Evolutionary conservation across 2,329 filamentous ascomycete genomes (phyloP).

Genomic region (Elsinoe necatrix): DNA sequence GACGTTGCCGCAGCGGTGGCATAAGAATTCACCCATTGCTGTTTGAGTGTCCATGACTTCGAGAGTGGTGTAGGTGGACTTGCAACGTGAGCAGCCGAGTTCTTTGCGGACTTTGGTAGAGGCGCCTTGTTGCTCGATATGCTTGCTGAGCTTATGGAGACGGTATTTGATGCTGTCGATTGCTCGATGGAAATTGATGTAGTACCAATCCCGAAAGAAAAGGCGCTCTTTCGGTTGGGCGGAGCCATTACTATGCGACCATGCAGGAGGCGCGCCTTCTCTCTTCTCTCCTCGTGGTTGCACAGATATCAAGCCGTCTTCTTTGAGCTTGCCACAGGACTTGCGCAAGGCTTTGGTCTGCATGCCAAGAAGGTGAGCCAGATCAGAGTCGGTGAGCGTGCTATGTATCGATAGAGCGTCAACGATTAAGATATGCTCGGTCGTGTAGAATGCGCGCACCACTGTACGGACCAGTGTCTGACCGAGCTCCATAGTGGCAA

Average conservation of each 20-base stretch:
- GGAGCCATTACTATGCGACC: constrained; percentile 14
- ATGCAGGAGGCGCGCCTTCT: constrained; percentile 26
- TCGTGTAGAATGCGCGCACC: constrained; percentile 77
- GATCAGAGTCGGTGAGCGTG: constrained; percentile 74
- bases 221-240: constrained; percentile 28
- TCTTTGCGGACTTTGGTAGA: constrained; percentile 80
- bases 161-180: constrained; percentile 96
- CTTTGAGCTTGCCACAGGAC: constrained; percentile 72
- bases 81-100: constrained; percentile 74
- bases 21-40: constrained; percentile 55
- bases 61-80: constrained; percentile 78
- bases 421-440: constrained; percentile 71
- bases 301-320: constrained; percentile 78
- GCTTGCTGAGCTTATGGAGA: constrained; percentile 77
- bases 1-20: constrained; percentile 63
- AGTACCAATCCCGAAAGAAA: constrained; percentile 74
- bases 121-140: constrained; percentile 74
- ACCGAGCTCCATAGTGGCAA: constrained; percentile 48
- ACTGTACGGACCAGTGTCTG: constrained; percentile 79
- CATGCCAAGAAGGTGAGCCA: constrained; percentile 78
- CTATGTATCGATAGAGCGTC: constrained; percentile 69
- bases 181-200: constrained; percentile 86
- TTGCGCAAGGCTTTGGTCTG: constrained; percentile 89
- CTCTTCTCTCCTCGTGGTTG: constrained; percentile 43
- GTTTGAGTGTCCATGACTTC: constrained; percentile 75